These are phyloP conservation scores for Ceratobasidium sp. DNA, from an alignment of 1,284 basidiomycete genomes.

Conservation along the genomic window DNA sequence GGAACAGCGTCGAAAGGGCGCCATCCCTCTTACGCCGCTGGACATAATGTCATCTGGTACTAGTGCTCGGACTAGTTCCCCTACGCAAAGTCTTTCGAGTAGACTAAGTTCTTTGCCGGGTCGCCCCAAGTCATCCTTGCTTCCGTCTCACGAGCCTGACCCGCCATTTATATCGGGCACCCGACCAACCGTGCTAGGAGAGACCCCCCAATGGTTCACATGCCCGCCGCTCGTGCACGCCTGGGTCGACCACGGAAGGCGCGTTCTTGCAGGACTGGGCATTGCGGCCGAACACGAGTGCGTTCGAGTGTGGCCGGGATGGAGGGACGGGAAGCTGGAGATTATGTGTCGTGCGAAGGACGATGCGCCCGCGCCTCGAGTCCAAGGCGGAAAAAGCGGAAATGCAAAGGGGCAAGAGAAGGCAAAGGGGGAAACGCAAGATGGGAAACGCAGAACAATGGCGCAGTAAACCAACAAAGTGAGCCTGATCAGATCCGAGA, in stretches of 20 bases:
- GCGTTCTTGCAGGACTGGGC: not conserved
- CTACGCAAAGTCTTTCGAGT: not conserved
- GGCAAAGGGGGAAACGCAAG: not conserved
- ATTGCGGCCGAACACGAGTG: constrained; percentile 22
- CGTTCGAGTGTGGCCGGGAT: constrained; percentile 19
- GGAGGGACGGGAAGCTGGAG: constrained; percentile 13
- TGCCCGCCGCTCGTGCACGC: constrained; percentile 13
- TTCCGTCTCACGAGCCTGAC: constrained; percentile 5
- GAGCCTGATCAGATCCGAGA: too few species aligned
- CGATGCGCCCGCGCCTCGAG: not conserved
- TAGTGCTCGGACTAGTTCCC: not conserved
- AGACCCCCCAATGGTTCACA: constrained; percentile 17
- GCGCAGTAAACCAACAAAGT: not conserved
- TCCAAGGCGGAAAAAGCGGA: too few species aligned
- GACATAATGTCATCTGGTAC: not conserved
- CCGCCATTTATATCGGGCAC: constrained; percentile 10
- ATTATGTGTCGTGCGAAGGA: constrained; percentile 8
- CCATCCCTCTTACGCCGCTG: too few species aligned
- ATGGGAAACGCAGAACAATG: not conserved
- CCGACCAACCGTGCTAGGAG: not conserved
- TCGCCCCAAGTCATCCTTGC: not conserved
- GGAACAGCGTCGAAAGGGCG: constrained; percentile 2
- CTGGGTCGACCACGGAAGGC: constrained; percentile 17
- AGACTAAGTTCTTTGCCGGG: not conserved
- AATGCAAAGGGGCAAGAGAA: not conserved